These are phyloP conservation scores for Dothiorella sarmentorum DNA, from an alignment of 2,329 filamentous ascomycete species.

Conservation along the genomic window DNA sequence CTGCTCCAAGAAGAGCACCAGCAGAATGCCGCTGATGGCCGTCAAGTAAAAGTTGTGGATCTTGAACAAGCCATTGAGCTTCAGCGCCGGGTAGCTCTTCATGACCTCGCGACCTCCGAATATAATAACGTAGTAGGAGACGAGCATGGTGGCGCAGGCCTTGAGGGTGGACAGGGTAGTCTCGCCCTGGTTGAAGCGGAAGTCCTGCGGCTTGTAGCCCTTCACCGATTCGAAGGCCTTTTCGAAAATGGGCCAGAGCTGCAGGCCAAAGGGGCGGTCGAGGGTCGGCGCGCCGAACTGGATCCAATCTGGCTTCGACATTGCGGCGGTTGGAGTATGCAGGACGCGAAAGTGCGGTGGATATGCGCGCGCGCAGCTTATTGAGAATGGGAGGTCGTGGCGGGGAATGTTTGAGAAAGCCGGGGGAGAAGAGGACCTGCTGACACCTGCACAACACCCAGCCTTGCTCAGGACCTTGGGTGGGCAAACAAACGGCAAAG, in stretches of 20 bases:
- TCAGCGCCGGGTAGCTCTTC: constrained; percentile 79
- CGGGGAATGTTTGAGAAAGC: background rate
- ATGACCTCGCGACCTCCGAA: constrained; percentile 91
- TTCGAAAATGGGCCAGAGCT: constrained; percentile 92
- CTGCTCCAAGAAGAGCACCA: constrained; percentile 88
- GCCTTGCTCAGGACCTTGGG: background rate
- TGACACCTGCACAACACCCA: constrained; percentile 1
- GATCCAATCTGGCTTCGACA: constrained; percentile 54
- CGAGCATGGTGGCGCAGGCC: constrained; percentile 74
- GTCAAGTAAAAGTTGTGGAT: constrained; percentile 96
- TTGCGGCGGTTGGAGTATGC: constrained; percentile 32
- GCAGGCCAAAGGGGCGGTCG: constrained; percentile 86
- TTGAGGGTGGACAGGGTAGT: constrained; percentile 89
- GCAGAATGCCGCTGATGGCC: constrained; percentile 71
- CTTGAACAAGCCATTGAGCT: constrained; percentile 86
- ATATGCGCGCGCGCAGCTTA: background rate
- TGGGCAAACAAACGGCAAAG: constrained; percentile 4
- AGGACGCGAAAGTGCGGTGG: constrained; percentile 7
- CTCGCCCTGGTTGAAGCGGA: constrained; percentile 74
- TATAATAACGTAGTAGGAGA: constrained; percentile 89
- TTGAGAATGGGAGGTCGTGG: constrained; percentile 3
- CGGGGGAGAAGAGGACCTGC: background rate
- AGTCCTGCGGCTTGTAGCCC: constrained; percentile 82
- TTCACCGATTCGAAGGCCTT: constrained; percentile 72
- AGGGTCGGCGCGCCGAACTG: constrained; percentile 65